Evolutionary conservation across 257 asterid species (phyloP).

Genomic region (Nicotiana undulata): DNA sequence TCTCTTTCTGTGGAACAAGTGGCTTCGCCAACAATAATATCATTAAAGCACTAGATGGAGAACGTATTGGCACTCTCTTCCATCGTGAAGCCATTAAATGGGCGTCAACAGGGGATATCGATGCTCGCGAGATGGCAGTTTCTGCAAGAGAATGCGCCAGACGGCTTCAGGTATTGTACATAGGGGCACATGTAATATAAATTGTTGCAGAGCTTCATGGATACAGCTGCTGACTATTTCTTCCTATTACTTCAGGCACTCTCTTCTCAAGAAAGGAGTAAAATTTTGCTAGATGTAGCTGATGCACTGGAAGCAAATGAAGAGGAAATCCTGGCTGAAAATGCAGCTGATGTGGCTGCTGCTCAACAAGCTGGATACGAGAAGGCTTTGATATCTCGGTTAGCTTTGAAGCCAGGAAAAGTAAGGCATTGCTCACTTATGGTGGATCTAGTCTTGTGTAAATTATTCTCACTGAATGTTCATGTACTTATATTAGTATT

Average conservation of each 20-base stretch:
- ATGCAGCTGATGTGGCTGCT: slow-evolving; percentile 59
- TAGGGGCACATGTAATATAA: not conserved
- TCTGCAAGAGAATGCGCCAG: slow-evolving; percentile 75
- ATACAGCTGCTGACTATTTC: slow-evolving; percentile 1
- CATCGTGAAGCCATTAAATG: slow-evolving; percentile 65
- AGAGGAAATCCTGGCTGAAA: slow-evolving; percentile 35
- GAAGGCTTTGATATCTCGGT: slow-evolving; percentile 58
- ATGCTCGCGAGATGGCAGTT: slow-evolving; percentile 60
- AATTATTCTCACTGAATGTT: not conserved
- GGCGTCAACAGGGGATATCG: slow-evolving; percentile 37
- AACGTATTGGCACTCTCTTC: slow-evolving; percentile 65
- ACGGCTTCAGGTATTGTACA: slow-evolving; percentile 46
- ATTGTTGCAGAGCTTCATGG: not conserved
- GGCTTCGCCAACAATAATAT: slow-evolving; percentile 59
- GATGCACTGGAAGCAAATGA: slow-evolving; percentile 57
- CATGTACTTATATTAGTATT: not conserved
- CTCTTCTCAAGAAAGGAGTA: slow-evolving; percentile 58
- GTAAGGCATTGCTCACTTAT: slow-evolving; percentile 20
- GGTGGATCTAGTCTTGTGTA: not conserved
- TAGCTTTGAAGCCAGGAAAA: slow-evolving; percentile 56
- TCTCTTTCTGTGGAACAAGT: slow-evolving; percentile 27
- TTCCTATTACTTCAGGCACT: slow-evolving; percentile 31
- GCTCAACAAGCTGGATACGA: slow-evolving; percentile 65
- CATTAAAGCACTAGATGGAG: slow-evolving; percentile 51
- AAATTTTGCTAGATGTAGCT: slow-evolving; percentile 57